phyloP scores from a whole-genome alignment of 2,329 filamentous ascomycete species.

The Xylaria sp. region DNA sequence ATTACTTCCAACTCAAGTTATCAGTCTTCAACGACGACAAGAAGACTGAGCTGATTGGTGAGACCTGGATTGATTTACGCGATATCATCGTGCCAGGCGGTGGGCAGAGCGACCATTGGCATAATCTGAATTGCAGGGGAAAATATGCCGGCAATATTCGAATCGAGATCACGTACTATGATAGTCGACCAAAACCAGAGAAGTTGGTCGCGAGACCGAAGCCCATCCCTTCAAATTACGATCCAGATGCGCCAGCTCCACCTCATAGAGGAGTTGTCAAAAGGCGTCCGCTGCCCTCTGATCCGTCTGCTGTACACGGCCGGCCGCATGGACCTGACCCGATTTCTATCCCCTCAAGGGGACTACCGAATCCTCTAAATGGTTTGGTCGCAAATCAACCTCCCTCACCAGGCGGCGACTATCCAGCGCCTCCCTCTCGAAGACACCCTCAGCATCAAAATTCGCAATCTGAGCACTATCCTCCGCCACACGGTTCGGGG shows the following conservation, averaged over 20 bases:
- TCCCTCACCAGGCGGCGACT: slow-evolving; percentile 50
- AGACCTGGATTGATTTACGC: slow-evolving; percentile 81
- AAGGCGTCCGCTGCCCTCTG: slow-evolving; percentile 75
- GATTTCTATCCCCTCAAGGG: slow-evolving; percentile 43
- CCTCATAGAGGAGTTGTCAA: slow-evolving; percentile 59
- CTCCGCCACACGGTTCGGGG: slow-evolving; percentile 29
- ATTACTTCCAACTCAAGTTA: slow-evolving; percentile 93
- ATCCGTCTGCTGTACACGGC: slow-evolving; percentile 59
- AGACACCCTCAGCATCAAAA: slow-evolving; percentile 13
- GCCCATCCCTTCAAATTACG: slow-evolving; percentile 34
- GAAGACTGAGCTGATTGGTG: slow-evolving; percentile 92
- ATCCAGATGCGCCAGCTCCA: slow-evolving; percentile 26
- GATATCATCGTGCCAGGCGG: slow-evolving; percentile 78
- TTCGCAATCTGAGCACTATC: slow-evolving; percentile 36
- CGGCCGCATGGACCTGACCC: slow-evolving; percentile 40
- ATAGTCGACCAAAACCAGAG: slow-evolving; percentile 75
- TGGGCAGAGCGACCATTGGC: slow-evolving; percentile 92
- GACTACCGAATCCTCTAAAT: slow-evolving; percentile 40
- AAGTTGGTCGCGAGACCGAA: slow-evolving; percentile 57
- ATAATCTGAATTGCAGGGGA: slow-evolving; percentile 76
- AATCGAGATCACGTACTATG: slow-evolving; percentile 95
- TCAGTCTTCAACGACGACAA: slow-evolving; percentile 98
- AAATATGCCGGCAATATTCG: slow-evolving; percentile 95
- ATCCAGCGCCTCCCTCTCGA: slow-evolving; percentile 38
- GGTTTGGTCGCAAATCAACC: slow-evolving; percentile 46